Evolutionary conservation across 805 yeast genomes (phyloP), one percentile per base, ranked within the genome.

Genomic region (Lachancea thermotolerans): DNA sequence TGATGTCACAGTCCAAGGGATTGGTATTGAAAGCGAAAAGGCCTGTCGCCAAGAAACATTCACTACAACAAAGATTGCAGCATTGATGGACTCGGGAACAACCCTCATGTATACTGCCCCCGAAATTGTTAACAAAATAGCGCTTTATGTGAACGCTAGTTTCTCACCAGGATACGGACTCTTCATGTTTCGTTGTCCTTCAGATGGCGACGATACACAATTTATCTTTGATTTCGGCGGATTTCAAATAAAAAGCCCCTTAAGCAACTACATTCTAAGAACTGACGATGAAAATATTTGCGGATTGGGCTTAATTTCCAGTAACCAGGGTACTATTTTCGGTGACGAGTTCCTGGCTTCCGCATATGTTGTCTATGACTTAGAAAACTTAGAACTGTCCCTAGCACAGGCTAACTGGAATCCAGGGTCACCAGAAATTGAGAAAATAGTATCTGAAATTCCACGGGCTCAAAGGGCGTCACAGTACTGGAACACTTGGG

Each of bases 321-420:
- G 69, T 9, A 68, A 62, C 27, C 65, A 58, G 42, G 60, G 60
- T n/a, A 54, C 65, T 35, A 69, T 73, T 9, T 59, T 79, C n/a
- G 86, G 86, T 46, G 83, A 79, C 58, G 68, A 74, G 3, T 78
- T 81, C 64, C 58, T 81, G 48, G 67, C 77, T 47, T 63, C 72
- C 34, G 80, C 79, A 2, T 81, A 80, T 52, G 70, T 77, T 32
- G 84, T 78, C 39, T 81, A 72, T 48, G 83, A 81, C 60, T 56
- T 79, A 47, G 81, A 73, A 30, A 66, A 65, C 29, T 54, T 60
- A 16, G 70, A 70, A 47, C 55, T 77, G n/a, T 72, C 73, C 0
- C 31, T 77, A 41, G 82, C 79, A 3, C 76, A 71, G 49, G 80
- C 72, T 2, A 64, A 64, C 42, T 66, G 45, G 29, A 35, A 46